A percentile compares a stretch with the other conserved stretches of the same genome.
These are phyloP conservation scores for Boletus speciosus DNA, from an alignment of 768 basidiomycete species.

Conservation along the genomic window DNA sequence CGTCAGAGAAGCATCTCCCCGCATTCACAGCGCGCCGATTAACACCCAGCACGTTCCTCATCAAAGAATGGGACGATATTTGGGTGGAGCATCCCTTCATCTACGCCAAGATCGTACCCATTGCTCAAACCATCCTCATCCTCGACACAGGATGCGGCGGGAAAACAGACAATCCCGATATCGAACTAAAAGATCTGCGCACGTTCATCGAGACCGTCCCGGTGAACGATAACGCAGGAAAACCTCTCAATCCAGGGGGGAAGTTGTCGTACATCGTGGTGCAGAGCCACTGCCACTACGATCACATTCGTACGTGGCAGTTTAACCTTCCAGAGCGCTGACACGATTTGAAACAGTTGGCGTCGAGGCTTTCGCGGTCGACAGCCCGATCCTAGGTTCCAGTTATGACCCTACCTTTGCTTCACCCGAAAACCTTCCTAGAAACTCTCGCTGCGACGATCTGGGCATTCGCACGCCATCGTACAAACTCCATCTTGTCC, in stretches of 20 bases:
- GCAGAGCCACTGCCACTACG: conserved; percentile 54
- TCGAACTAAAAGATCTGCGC: conserved; percentile 42
- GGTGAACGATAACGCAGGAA: conserved; percentile 40
- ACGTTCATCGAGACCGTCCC: conserved; percentile 47
- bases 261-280: conserved; percentile 45
- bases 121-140: conserved; percentile 41
- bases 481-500: conserved; percentile 47
- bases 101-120: conserved; percentile 44
- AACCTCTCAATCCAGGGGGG: conserved; percentile 43
- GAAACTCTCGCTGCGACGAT: conserved; percentile 44
- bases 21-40: conserved; percentile 37
- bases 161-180: conserved; percentile 37
- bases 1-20: conserved; percentile 1
- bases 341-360: conserved; percentile 36
- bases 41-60: conserved; percentile 38
- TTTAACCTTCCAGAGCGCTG: neutral
- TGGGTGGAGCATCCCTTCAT: conserved; percentile 54
- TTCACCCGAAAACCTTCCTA: conserved; percentile 38
- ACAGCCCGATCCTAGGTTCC: conserved; percentile 48
- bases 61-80: conserved; percentile 50
- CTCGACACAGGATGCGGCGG: conserved; percentile 59
- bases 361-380: conserved; percentile 46
- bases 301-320: conserved; percentile 50
- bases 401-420: conserved; percentile 45
- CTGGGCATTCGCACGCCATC: conserved; percentile 40